phyloP scores from a whole-genome alignment of 73 alveolate species.

The Paramecium primaurelia region DNA sequence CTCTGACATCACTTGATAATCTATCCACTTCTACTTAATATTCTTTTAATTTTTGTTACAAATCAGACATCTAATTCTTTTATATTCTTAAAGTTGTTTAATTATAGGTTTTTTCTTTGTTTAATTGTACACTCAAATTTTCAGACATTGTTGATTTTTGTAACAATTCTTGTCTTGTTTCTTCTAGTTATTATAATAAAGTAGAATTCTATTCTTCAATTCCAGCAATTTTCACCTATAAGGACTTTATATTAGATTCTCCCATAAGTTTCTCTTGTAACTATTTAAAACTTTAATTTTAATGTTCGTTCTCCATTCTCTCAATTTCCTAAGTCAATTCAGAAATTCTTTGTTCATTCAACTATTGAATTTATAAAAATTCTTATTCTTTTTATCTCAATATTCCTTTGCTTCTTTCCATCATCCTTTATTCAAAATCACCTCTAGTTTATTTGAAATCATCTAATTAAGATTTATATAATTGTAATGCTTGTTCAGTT shows the following conservation, averaged over 20 bases:
- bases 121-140: not conserved
- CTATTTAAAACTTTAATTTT: not conserved
- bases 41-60: slow-evolving; percentile 24
- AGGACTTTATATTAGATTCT: not conserved
- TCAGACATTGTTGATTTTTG: not conserved
- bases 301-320: not conserved
- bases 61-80: not conserved
- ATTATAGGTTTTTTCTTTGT: not conserved
- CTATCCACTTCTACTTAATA: slow-evolving; percentile 28
- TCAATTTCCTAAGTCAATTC: not conserved
- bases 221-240: not conserved
- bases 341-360: not conserved
- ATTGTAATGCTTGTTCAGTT: not conserved
- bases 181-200: not conserved
- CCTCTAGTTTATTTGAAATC: slow-evolving; percentile 18
- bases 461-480: slow-evolving; percentile 13
- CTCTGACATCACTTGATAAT: not conserved
- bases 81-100: not conserved
- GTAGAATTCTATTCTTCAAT: not conserved
- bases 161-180: not conserved
- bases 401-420: slow-evolving; percentile 19
- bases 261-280: not conserved
- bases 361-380: not conserved
- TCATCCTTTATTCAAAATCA: not conserved
- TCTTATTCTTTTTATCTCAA: slow-evolving; percentile 41